Percentiles rank a stretch among this genome's conserved stretches.
Conservation (phyloP, 2,329 filamentous ascomycete genomes). For the Fusarium sp. region DNA sequence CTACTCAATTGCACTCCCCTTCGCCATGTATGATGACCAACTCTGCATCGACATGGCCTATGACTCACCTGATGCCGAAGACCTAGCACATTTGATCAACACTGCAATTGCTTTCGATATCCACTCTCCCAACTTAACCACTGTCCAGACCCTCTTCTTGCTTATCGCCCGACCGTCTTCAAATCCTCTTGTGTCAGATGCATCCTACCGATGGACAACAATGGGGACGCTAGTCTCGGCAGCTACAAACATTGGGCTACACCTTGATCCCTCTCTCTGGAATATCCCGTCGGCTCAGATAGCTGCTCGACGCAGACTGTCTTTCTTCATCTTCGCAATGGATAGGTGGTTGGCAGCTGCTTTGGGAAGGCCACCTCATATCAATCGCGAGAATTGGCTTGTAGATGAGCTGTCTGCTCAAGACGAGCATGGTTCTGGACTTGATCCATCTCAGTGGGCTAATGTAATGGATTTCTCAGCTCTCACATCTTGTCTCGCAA, state of each 20-base stretch:
- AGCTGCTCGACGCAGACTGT: neutral
- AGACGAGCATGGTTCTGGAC: neutral
- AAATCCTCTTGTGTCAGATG: neutral
- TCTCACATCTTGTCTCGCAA: neutral
- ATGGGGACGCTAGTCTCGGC: neutral
- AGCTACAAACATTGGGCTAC: neutral
- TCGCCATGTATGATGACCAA: neutral
- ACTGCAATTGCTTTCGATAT: neutral
- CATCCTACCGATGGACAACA: neutral
- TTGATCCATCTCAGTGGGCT: neutral
- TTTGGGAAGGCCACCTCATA: neutral
- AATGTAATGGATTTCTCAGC: neutral
- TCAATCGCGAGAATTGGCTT: neutral
- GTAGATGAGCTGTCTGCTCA: neutral
- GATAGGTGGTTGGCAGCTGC: neutral
- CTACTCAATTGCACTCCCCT: neutral
- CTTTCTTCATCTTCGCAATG: neutral
- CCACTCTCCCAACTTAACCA: neutral
- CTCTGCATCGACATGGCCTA: constrained; percentile 9
- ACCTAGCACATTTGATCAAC: neutral
- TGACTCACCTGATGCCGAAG: neutral
- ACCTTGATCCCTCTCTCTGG: neutral
- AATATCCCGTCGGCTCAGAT: neutral
- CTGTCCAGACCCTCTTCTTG: neutral
- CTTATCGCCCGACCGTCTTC: neutral